phyloP scores from a whole-genome alignment of 495 filamentous ascomycete species.

The Neurospora tetraspora region DNA sequence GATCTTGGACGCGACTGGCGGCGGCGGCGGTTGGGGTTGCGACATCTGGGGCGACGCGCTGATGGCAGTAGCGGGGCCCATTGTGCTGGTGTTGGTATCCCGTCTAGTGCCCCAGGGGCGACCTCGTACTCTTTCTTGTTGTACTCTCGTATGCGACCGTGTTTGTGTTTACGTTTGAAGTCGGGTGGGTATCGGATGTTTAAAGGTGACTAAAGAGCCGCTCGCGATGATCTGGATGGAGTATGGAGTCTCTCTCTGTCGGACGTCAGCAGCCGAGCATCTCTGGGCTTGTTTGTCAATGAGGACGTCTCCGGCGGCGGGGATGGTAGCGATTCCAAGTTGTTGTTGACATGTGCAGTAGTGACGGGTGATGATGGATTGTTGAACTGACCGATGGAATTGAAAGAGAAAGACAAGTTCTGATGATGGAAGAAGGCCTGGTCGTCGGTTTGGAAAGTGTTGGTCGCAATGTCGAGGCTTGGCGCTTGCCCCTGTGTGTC shows the following conservation, averaged over 20 bases:
- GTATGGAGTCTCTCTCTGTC: neutral
- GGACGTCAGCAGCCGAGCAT: neutral
- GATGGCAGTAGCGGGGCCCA: conserved; percentile 4
- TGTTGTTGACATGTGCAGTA: neutral
- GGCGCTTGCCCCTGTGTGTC: neutral
- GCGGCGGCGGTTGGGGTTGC: conserved; percentile 28
- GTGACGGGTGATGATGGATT: neutral
- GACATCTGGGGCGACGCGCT: conserved; percentile 23
- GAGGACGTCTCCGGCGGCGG: neutral
- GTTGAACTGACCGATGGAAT: neutral
- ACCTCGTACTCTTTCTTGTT: neutral
- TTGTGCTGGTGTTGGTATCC: neutral
- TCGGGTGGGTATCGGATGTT: neutral
- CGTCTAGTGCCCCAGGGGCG: neutral
- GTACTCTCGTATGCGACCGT: neutral
- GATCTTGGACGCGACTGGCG: conserved; percentile 52
- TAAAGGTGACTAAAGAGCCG: neutral
- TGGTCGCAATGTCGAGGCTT: neutral
- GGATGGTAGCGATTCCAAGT: neutral
- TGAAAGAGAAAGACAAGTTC: neutral
- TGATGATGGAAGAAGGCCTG: neutral
- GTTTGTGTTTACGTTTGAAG: neutral
- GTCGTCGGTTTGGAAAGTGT: neutral
- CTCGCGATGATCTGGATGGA: neutral
- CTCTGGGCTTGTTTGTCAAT: neutral